Evolutionary conservation across 2,329 filamentous ascomycete species (phyloP).

Genomic region (Berkeleyomyces rouxiae): DNA sequence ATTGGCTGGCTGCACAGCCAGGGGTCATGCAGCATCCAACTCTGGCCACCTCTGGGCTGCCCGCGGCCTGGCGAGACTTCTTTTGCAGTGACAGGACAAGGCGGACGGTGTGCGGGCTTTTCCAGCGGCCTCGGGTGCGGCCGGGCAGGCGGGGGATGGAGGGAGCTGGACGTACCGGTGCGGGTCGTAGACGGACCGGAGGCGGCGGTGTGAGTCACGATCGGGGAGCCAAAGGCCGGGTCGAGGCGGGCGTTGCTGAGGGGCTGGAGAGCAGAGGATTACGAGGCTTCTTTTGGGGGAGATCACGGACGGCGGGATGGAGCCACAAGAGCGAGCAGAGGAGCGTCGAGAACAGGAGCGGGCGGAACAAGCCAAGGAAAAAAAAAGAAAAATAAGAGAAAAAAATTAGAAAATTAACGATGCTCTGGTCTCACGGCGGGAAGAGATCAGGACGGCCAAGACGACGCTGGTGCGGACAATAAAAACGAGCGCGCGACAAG

Average conservation of each 20-base stretch:
- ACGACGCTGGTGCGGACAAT: not conserved
- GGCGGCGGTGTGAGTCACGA: too few species aligned
- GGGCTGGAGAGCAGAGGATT: too few species aligned
- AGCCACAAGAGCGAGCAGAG: not conserved
- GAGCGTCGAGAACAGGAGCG: not conserved
- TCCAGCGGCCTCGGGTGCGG: too few species aligned
- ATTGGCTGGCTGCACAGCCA: not conserved
- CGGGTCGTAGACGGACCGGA: too few species aligned
- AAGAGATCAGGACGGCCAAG: not conserved
- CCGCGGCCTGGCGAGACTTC: too few species aligned
- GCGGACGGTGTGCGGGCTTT: too few species aligned
- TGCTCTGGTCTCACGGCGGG: not conserved
- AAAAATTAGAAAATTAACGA: not conserved
- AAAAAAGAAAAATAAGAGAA: not conserved
- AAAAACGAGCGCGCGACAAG: slow-evolving; percentile 1
- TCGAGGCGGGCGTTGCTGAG: too few species aligned
- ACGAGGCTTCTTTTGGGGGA: too few species aligned
- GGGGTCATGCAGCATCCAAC: not conserved
- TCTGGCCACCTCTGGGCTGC: too few species aligned
- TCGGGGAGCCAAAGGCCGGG: too few species aligned
- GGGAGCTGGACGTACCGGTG: not conserved
- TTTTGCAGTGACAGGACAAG: not conserved
- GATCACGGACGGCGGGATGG: not conserved
- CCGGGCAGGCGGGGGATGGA: not conserved
- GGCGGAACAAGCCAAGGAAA: not conserved